These are phyloP conservation scores for Lichtheimia hyalospora DNA, from an alignment of 371 early-diverging fungal species.

Conservation along the genomic window DNA sequence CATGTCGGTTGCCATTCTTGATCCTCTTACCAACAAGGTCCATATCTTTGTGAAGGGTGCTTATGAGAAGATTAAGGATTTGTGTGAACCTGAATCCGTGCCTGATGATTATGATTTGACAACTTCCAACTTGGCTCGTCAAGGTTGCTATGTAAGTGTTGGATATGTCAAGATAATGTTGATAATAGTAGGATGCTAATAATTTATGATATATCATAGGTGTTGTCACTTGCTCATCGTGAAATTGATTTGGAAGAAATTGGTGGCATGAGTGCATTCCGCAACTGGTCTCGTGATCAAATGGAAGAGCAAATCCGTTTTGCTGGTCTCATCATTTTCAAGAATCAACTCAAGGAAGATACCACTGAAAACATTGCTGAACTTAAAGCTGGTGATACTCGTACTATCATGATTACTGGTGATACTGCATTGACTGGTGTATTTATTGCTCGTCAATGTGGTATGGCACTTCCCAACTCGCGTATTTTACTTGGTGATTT, in stretches of 20 bases:
- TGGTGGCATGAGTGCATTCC: slow-evolving; percentile 30
- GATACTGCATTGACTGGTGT: slow-evolving; percentile 84
- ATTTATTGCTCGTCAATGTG: slow-evolving; percentile 59
- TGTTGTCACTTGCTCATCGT: slow-evolving; percentile 69
- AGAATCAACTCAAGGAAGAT: slow-evolving; percentile 79
- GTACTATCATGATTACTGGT: slow-evolving; percentile 90
- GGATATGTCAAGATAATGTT: no score
- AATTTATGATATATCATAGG: no score
- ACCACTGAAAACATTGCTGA: slow-evolving; percentile 65
- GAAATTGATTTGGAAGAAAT: slow-evolving; percentile 29
- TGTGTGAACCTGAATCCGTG: slow-evolving; percentile 47
- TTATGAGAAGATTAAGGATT: slow-evolving; percentile 64
- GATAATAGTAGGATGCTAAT: no score
- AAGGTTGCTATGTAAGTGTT: slow-evolving; percentile 65
- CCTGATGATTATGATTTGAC: slow-evolving; percentile 60
- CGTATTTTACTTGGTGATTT: slow-evolving; percentile 63
- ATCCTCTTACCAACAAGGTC: slow-evolving; percentile 42
- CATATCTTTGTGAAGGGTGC: slow-evolving; percentile 79
- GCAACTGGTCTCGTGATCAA: slow-evolving; percentile 49
- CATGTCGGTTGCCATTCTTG: slow-evolving; percentile 74
- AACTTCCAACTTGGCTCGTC: slow-evolving; percentile 55
- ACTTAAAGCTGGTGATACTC: slow-evolving; percentile 75
- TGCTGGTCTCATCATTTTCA: slow-evolving; percentile 75
- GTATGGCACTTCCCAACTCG: slow-evolving; percentile 21
- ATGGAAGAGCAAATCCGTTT: slow-evolving; percentile 64